Percentiles rank a stretch among this genome's conserved stretches.
Evolutionary conservation across 208 protist genomes (phyloP).

Genomic region (Crithidia sp.): DNA sequence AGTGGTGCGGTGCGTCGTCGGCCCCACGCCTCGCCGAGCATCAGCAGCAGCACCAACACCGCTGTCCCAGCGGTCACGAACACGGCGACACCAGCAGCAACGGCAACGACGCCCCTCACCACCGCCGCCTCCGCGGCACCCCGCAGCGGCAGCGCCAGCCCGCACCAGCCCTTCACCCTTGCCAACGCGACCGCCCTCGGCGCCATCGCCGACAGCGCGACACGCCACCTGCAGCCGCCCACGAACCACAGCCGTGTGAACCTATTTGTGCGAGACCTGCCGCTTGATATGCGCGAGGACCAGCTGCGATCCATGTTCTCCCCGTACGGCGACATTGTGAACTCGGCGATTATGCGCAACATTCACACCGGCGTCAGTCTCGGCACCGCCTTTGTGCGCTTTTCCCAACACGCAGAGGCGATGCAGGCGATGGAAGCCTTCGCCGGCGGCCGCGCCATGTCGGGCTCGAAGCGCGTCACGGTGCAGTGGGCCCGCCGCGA

Average conservation of each 20-base stretch:
- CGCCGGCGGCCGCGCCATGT: slow-evolving; percentile 8
- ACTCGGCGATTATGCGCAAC: slow-evolving; percentile 75
- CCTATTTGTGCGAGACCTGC: slow-evolving; percentile 62
- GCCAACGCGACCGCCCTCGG: neutral
- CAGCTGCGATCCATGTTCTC: slow-evolving; percentile 52
- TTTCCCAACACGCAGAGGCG: slow-evolving; percentile 45
- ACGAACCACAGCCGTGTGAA: slow-evolving; percentile 58
- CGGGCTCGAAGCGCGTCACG: slow-evolving; percentile 31
- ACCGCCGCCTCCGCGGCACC: too few species aligned
- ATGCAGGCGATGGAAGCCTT: slow-evolving; percentile 35
- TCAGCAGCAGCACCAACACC: neutral
- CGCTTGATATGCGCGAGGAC: slow-evolving; percentile 48
- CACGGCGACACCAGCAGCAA: neutral
- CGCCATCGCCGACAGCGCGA: neutral
- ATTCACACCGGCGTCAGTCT: slow-evolving; percentile 78
- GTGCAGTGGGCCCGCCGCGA: slow-evolving; percentile 75
- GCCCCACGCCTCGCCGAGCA: too few species aligned
- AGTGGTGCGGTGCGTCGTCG: too few species aligned
- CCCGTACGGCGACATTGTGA: slow-evolving; percentile 62
- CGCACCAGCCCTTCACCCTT: neutral
- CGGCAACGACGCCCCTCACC: neutral
- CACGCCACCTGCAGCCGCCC: slow-evolving; percentile 22
- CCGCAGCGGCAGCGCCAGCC: neutral
- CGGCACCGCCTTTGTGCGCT: slow-evolving; percentile 83
- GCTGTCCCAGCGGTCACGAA: neutral